phyloP scores from a whole-genome alignment of 805 yeast species.

The Trichomonascus vanleenenianus region DNA sequence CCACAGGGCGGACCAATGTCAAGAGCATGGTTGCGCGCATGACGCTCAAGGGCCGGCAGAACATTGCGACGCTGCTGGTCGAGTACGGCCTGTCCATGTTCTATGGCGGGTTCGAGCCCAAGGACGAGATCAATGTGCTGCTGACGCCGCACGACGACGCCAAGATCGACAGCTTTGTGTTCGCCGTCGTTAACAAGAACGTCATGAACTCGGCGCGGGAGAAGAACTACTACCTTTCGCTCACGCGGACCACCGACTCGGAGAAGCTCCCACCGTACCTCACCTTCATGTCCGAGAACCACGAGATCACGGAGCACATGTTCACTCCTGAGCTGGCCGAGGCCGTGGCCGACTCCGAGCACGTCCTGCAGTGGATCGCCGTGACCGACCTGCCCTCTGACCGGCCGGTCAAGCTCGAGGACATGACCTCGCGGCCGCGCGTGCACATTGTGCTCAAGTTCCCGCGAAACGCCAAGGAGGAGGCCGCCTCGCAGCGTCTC shows the following conservation, averaged over 20 bases:
- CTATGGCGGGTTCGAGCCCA: constrained; percentile 36
- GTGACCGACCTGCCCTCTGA: constrained; percentile 78
- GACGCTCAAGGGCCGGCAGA: constrained; percentile 71
- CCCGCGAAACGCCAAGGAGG: constrained; percentile 43
- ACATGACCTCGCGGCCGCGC: constrained; percentile 43
- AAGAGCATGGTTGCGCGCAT: constrained; percentile 54
- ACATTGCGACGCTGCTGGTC: constrained; percentile 55
- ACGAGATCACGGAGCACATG: constrained; percentile 67
- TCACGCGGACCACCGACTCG: constrained; percentile 73
- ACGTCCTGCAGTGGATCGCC: constrained; percentile 57
- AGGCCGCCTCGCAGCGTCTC: constrained; percentile 41
- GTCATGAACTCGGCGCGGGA: constrained; percentile 72
- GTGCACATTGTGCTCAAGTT: constrained; percentile 46
- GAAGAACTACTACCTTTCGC: constrained; percentile 70
- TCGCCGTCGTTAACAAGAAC: constrained; percentile 78
- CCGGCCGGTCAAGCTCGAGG: constrained; percentile 56
- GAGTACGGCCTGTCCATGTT: constrained; percentile 56
- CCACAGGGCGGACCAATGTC: constrained; percentile 81
- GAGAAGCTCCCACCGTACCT: constrained; percentile 64
- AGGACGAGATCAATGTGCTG: constrained; percentile 52
- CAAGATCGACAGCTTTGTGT: constrained; percentile 60
- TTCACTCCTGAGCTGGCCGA: constrained; percentile 39
- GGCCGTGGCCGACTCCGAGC: constrained; percentile 38
- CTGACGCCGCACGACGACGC: constrained; percentile 50
- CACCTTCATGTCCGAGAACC: constrained; percentile 84